Conservation (phyloP, 1,284 basidiomycete species). For the Ceratobasidium sp. region DNA sequence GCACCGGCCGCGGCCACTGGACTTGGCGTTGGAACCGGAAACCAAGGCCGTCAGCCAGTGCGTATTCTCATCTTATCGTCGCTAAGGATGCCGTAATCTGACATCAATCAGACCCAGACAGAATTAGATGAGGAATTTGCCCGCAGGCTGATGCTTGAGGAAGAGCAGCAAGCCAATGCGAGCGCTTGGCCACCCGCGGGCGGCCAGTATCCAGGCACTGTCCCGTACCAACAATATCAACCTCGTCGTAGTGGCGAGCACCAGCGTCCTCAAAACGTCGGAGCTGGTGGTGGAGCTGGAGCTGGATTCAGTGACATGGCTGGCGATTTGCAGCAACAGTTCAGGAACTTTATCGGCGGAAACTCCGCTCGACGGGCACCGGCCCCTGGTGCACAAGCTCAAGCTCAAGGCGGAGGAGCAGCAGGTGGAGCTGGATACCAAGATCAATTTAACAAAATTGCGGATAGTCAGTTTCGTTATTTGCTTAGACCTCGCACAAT, state of each 20-base stretch:
- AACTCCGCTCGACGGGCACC: constrained; percentile 42
- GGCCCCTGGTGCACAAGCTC: constrained; percentile 64
- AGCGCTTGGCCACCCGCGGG: constrained; percentile 32
- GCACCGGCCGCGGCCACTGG: no score
- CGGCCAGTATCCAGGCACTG: background rate
- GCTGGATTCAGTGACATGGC: constrained; percentile 34
- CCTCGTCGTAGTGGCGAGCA: constrained; percentile 37
- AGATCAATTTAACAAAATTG: constrained; percentile 73
- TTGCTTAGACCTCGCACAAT: background rate
- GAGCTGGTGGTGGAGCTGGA: constrained; percentile 6
- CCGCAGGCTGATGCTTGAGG: constrained; percentile 69
- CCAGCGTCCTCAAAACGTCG: constrained; percentile 32
- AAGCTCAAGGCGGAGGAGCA: constrained; percentile 3
- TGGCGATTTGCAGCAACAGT: constrained; percentile 24
- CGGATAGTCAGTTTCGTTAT: constrained; percentile 61
- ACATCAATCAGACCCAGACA: constrained; percentile 58
- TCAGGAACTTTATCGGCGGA: constrained; percentile 38
- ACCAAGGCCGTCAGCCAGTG: background rate
- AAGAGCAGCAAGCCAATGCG: constrained; percentile 54
- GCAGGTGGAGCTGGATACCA: constrained; percentile 51
- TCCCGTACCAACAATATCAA: constrained; percentile 27
- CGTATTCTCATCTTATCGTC: constrained; percentile 2
- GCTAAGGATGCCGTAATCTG: no score
- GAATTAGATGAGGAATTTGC: constrained; percentile 79
- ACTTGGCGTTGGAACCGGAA: constrained; percentile 6